A percentile compares a stretch with the other conserved stretches of the same genome.
Conservation (phyloP, 768 basidiomycete species). For the Lactarius hatsudake region DNA sequence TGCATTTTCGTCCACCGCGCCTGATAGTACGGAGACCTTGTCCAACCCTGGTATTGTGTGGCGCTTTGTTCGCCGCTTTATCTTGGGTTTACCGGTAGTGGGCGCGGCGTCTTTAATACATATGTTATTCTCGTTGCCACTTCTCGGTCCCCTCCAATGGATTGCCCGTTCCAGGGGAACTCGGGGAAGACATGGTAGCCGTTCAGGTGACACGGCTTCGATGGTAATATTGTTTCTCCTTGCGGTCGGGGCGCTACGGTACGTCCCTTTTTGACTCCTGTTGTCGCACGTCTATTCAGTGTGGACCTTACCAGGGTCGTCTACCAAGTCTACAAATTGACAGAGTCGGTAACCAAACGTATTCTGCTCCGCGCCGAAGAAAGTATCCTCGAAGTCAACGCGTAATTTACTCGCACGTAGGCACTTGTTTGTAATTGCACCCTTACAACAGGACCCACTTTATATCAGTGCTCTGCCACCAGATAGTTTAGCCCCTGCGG, state of each 20-base stretch:
- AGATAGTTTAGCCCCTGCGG: slow-evolving; percentile 9
- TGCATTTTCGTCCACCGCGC: slow-evolving; percentile 37
- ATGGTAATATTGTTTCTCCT: slow-evolving; percentile 60
- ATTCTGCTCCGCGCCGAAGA: slow-evolving; percentile 71
- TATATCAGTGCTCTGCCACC: slow-evolving; percentile 6
- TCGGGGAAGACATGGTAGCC: slow-evolving; percentile 46
- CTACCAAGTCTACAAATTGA: slow-evolving; percentile 65
- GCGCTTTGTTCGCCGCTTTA: slow-evolving; percentile 63
- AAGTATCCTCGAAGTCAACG: slow-evolving; percentile 74
- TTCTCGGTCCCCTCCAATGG: slow-evolving; percentile 68
- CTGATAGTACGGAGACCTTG: slow-evolving; percentile 1
- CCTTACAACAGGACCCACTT: slow-evolving; percentile 6
- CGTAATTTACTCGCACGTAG: slow-evolving; percentile 26
- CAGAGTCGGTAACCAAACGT: slow-evolving; percentile 55
- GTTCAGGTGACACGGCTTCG: slow-evolving; percentile 62
- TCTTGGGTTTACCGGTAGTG: slow-evolving; percentile 74
- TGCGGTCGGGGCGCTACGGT: slow-evolving; percentile 63
- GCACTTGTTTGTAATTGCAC: slow-evolving; percentile 6
- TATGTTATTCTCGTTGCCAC: slow-evolving; percentile 60
- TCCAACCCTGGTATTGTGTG: slow-evolving; percentile 45
- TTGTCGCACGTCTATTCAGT: slow-evolving; percentile 18
- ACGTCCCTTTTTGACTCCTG: slow-evolving; percentile 25
- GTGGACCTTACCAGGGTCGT: slow-evolving; percentile 51
- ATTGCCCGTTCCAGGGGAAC: slow-evolving; percentile 62
- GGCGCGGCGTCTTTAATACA: slow-evolving; percentile 75